phyloP scores from a whole-genome alignment of 2,329 filamentous ascomycete genomes.

The Fusarium setosum region DNA sequence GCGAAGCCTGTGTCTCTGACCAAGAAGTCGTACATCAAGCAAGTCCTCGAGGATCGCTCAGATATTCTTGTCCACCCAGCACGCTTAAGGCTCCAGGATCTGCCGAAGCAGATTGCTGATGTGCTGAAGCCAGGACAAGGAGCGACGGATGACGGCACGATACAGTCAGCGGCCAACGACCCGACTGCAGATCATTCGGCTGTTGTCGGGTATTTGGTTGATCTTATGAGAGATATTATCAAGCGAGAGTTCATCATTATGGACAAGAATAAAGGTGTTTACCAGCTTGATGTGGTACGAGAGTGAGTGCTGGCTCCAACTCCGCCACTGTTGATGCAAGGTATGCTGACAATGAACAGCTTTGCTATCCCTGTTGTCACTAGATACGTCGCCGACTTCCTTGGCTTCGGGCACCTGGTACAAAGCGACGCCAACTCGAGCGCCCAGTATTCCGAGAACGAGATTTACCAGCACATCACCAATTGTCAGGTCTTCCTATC shows the following conservation, averaged over 20 bases:
- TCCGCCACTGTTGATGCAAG: too few species aligned
- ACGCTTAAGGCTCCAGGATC: neutral
- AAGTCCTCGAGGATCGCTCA: neutral
- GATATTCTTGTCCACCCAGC: neutral
- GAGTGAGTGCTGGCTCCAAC: conserved; percentile 26
- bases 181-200: neutral
- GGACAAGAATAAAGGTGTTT: conserved; percentile 4
- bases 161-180: neutral
- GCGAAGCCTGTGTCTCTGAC: neutral
- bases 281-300: conserved; percentile 32
- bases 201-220: conserved; percentile 6
- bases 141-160: neutral
- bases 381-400: conserved; percentile 35
- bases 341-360: neutral
- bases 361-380: conserved; percentile 39
- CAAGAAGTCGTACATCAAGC: neutral
- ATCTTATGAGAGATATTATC: conserved; percentile 22
- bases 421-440: conserved; percentile 3
- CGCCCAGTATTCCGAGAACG: conserved; percentile 29
- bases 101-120: neutral
- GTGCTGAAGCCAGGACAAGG: neutral
- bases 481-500: conserved; percentile 40
- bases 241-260: conserved; percentile 22
- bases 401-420: conserved; percentile 32
- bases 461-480: conserved; percentile 41